Percentiles rank a stretch among this genome's conserved stretches.
Evolutionary conservation across 352 stramenopile genomes (phyloP).

Genomic region (Lagenidium sp.): DNA sequence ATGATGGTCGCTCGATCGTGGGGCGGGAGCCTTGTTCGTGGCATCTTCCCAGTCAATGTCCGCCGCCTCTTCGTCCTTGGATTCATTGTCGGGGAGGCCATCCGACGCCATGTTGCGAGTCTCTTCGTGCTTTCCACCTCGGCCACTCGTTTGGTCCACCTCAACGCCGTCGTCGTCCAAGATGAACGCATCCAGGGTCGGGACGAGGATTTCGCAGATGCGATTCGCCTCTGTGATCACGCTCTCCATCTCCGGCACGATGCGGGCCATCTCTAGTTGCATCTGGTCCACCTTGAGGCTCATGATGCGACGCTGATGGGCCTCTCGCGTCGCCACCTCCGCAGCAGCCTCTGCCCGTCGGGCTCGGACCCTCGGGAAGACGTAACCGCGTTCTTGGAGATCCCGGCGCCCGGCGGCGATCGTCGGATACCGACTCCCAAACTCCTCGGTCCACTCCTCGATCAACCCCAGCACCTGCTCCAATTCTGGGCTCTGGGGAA

Average conservation of each 20-base stretch:
- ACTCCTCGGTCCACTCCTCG: constrained; percentile 50
- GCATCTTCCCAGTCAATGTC: constrained; percentile 11
- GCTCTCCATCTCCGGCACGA: constrained; percentile 54
- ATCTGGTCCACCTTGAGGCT: constrained; percentile 10
- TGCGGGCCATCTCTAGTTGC: constrained; percentile 31
- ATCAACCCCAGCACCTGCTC: constrained; percentile 31
- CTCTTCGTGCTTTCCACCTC: background rate
- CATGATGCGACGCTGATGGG: constrained; percentile 9
- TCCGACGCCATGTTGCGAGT: too few species aligned
- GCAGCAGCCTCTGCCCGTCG: constrained; percentile 6
- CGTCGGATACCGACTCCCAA: constrained; percentile 44
- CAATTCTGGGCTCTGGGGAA: constrained; percentile 14
- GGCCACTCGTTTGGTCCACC: background rate
- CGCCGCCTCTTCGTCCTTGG: constrained; percentile 7
- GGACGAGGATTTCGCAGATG: constrained; percentile 69
- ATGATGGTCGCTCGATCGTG: too few species aligned
- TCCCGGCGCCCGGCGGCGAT: constrained; percentile 39
- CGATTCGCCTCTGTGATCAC: constrained; percentile 59
- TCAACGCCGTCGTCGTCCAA: constrained; percentile 3
- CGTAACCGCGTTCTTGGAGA: constrained; percentile 38
- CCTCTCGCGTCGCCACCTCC: constrained; percentile 5
- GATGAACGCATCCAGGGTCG: constrained; percentile 59
- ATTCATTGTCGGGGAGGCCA: constrained; percentile 9
- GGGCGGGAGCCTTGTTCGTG: constrained; percentile 10
- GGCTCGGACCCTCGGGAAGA: constrained; percentile 24